Evolutionary conservation across 352 stramenopile genomes (phyloP).

Genomic region (Globisporangium splendens): DNA sequence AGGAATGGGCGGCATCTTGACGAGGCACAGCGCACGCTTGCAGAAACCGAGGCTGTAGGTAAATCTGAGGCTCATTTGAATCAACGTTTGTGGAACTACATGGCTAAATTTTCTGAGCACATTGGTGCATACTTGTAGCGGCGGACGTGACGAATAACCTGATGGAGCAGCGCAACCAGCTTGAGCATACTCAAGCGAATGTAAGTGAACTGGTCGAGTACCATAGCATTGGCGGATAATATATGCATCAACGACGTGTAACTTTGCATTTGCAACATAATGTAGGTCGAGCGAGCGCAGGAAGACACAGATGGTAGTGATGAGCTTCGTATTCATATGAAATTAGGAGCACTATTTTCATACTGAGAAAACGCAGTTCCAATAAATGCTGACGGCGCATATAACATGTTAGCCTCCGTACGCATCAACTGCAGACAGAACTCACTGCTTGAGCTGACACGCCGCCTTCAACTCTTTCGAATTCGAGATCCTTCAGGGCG

Average conservation of each 20-base stretch:
- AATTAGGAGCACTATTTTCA: too few relatives aligned
- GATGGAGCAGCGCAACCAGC: slow-evolving; percentile 59
- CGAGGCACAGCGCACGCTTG: slow-evolving; percentile 66
- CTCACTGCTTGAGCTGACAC: too few relatives aligned
- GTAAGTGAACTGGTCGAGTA: slow-evolving; percentile 22
- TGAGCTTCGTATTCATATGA: too few relatives aligned
- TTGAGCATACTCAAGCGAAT: slow-evolving; percentile 58
- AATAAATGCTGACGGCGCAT: too few relatives aligned
- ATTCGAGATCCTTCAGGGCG: too few relatives aligned
- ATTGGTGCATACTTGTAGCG: slow-evolving; percentile 19
- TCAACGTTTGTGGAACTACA: background rate
- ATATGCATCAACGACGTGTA: background rate
- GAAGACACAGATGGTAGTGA: too few relatives aligned
- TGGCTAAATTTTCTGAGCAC: background rate
- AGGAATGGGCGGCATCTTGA: slow-evolving; percentile 71
- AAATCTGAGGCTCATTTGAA: background rate
- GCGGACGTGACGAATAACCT: slow-evolving; percentile 71
- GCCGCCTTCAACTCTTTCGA: too few relatives aligned
- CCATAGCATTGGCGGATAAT: too few relatives aligned
- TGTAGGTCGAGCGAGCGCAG: slow-evolving; percentile 24
- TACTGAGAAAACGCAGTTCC: too few relatives aligned
- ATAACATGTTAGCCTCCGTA: too few relatives aligned
- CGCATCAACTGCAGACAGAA: too few relatives aligned
- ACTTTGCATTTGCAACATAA: background rate
- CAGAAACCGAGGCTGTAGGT: slow-evolving; percentile 72